phyloP scores from a whole-genome alignment of 257 asterid genomes.

The Forsythia viridissima region DNA sequence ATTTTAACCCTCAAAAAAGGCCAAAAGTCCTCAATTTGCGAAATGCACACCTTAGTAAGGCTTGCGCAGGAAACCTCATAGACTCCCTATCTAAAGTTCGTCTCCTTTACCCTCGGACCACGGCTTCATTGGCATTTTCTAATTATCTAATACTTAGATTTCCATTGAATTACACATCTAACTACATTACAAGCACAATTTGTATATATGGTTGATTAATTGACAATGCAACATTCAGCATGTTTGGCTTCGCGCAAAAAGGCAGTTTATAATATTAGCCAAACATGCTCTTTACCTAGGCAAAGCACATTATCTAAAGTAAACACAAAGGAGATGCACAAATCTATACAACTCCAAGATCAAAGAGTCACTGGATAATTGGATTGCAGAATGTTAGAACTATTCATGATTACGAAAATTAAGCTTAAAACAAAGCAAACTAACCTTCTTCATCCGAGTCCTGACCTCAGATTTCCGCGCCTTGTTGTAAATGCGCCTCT shows the following conservation, averaged over 20 bases:
- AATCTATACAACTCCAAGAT: background rate
- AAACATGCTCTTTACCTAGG: background rate
- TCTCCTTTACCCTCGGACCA: background rate
- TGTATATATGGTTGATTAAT: no score
- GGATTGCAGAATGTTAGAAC: background rate
- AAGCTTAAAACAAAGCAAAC: background rate
- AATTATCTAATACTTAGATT: background rate
- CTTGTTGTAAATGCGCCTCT: slow-evolving; percentile 77
- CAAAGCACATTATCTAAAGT: background rate
- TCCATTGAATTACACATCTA: background rate
- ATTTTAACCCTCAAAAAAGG: background rate
- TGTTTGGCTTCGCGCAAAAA: background rate
- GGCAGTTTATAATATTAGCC: background rate
- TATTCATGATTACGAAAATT: background rate
- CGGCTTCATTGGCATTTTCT: background rate
- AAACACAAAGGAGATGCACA: background rate
- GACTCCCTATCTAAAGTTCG: background rate
- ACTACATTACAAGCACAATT: background rate
- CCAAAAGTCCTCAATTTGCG: background rate
- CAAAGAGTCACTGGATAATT: background rate
- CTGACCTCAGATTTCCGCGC: slow-evolving; percentile 71
- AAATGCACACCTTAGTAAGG: background rate
- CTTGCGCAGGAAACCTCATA: background rate
- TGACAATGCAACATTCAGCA: background rate
- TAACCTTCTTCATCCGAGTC: slow-evolving; percentile 93